Evolutionary conservation across 768 basidiomycete genomes (phyloP).

Genomic region (Tylopilus subfusipes): DNA sequence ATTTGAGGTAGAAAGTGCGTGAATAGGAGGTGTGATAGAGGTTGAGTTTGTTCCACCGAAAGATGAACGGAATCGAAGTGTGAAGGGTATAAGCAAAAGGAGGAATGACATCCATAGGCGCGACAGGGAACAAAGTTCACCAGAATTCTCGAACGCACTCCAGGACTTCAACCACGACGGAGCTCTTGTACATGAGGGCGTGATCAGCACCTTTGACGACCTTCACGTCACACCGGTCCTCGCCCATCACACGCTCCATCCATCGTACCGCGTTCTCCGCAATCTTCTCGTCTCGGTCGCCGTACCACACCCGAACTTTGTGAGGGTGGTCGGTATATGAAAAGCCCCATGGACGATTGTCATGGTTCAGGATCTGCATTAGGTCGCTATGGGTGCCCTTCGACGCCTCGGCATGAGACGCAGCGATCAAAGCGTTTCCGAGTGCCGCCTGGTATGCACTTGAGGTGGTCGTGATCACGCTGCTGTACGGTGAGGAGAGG

Average conservation of each 20-base stretch:
- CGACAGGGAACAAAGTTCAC: conserved; percentile 25
- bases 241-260: conserved; percentile 85
- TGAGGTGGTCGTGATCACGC: conserved; percentile 24
- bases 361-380: conserved; percentile 87
- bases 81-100: conserved; percentile 20
- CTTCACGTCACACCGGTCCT: conserved; percentile 69
- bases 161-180: conserved; percentile 81
- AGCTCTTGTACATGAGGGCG: conserved; percentile 87
- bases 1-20: conserved; percentile 6
- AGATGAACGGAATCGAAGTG: conserved; percentile 5
- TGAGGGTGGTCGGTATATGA: conserved; percentile 78
- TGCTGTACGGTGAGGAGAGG: conserved; percentile 27
- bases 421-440: conserved; percentile 88
- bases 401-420: conserved; percentile 92
- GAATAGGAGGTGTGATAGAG: background rate
- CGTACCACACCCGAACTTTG: conserved; percentile 84
- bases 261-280: conserved; percentile 86
- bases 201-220: conserved; percentile 90
- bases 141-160: conserved; percentile 64
- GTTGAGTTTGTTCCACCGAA: conserved; percentile 15
- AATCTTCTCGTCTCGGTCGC: conserved; percentile 91
- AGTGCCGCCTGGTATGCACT: conserved; percentile 57
- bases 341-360: conserved; percentile 87
- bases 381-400: conserved; percentile 90
- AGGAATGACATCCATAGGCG: conserved; percentile 5